Percentiles rank a stretch among this genome's conserved stretches.
Evolutionary conservation across 2,329 filamentous ascomycete genomes (phyloP).

Genomic region (Venturia effusa): DNA sequence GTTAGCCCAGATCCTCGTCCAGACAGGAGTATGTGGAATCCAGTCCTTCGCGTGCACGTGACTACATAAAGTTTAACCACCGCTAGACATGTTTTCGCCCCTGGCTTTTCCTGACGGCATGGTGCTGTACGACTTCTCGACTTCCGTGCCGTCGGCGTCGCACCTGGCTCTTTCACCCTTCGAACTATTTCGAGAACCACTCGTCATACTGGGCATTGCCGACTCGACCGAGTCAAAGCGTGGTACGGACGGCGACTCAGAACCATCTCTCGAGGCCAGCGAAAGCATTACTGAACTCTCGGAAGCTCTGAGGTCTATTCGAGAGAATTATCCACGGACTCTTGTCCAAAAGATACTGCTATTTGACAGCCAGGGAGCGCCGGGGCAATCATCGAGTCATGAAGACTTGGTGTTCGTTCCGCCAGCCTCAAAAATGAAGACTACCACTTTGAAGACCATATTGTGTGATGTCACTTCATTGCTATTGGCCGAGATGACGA

Average conservation of each 20-base stretch:
- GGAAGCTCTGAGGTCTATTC: constrained; percentile 59
- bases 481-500: constrained; percentile 36
- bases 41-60: constrained; percentile 15
- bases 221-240: constrained; percentile 59
- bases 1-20: constrained; percentile 75
- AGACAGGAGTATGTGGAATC: constrained; percentile 60
- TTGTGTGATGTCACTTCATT: constrained; percentile 34
- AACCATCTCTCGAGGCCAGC: constrained; percentile 9
- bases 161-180: constrained; percentile 77
- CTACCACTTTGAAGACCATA: constrained; percentile 51
- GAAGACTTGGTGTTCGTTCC: constrained; percentile 65
- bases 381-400: constrained; percentile 41
- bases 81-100: constrained; percentile 82
- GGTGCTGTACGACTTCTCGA: constrained; percentile 80
- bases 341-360: constrained; percentile 69
- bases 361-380: constrained; percentile 52
- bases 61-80: constrained; percentile 20
- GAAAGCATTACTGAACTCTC: constrained; percentile 28
- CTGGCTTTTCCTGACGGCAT: constrained; percentile 75
- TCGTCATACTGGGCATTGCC: constrained; percentile 73
- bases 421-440: constrained; percentile 53
- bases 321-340: constrained; percentile 63
- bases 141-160: constrained; percentile 66
- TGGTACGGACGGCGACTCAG: constrained; percentile 9
- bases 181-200: constrained; percentile 76